Conservation (phyloP, 1,139 yeast species). For the Hansenula lynferdii region DNA sequence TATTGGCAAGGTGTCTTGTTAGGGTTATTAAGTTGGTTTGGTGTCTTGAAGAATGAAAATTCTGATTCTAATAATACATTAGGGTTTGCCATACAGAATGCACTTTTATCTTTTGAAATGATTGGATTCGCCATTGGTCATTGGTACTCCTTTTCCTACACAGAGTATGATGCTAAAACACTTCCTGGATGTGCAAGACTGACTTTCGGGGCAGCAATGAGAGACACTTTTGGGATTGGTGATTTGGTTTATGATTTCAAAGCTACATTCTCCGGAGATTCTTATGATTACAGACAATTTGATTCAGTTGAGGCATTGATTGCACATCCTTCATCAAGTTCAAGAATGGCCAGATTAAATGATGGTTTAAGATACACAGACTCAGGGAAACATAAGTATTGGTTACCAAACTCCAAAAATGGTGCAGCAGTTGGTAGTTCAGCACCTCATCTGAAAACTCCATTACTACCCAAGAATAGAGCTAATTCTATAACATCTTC, state of each 20-base stretch:
- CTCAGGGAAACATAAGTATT: constrained; percentile 78
- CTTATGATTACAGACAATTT: constrained; percentile 77
- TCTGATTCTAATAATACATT: constrained; percentile 34
- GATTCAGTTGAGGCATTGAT: constrained; percentile 72
- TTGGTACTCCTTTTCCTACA: constrained; percentile 77
- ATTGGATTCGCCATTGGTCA: constrained; percentile 85
- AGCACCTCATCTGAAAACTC: constrained; percentile 13
- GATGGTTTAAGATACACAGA: constrained; percentile 80
- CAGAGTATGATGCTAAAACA: constrained; percentile 56
- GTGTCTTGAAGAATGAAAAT: constrained; percentile 37
- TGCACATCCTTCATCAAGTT: constrained; percentile 63
- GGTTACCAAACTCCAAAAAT: constrained; percentile 50
- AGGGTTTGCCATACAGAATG: constrained; percentile 67
- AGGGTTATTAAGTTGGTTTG: constrained; percentile 53
- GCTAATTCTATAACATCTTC: constrained; percentile 14
- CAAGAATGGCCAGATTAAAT: constrained; percentile 68
- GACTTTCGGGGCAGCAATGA: constrained; percentile 53
- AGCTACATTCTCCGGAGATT: constrained; percentile 68
- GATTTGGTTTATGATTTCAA: constrained; percentile 79
- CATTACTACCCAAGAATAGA: constrained; percentile 13
- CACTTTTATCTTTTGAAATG: constrained; percentile 77
- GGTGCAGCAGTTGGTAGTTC: constrained; percentile 2
- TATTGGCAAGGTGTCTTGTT: constrained; percentile 30
- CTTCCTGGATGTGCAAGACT: constrained; percentile 69
- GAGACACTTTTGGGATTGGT: constrained; percentile 70